Percentiles rank a stretch among this genome's conserved stretches.
Evolutionary conservation across 371 early-diverging fungal species (phyloP).

Genomic region (Circinella minor): DNA sequence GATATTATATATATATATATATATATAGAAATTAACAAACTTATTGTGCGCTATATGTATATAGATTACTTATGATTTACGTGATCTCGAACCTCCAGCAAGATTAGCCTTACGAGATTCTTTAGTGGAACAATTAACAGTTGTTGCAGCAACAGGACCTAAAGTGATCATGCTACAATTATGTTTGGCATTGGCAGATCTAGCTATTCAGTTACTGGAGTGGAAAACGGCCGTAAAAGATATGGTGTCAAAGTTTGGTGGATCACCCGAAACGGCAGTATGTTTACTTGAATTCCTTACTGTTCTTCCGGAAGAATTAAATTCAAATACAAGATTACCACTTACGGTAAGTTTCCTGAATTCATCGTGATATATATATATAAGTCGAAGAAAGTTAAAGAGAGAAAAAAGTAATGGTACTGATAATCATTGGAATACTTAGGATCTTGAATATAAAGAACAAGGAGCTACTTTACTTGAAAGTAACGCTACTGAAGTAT

Average conservation of each 20-base stretch:
- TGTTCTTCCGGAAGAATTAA: slow-evolving; percentile 89
- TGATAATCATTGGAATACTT: slow-evolving; percentile 4
- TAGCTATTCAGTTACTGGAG: slow-evolving; percentile 82
- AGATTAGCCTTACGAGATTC: slow-evolving; percentile 81
- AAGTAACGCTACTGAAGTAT: slow-evolving; percentile 63
- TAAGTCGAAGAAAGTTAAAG: too few relatives aligned
- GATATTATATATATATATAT: too few relatives aligned
- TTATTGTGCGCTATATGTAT: background rate
- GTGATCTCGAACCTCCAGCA: slow-evolving; percentile 71
- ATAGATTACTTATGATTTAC: slow-evolving; percentile 81
- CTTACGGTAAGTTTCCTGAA: slow-evolving; percentile 50
- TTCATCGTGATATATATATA: slow-evolving; percentile 8
- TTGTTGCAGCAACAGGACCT: slow-evolving; percentile 48
- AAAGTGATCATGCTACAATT: slow-evolving; percentile 79
- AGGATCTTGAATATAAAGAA: slow-evolving; percentile 68
- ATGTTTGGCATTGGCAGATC: slow-evolving; percentile 82
- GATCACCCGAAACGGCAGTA: slow-evolving; percentile 56
- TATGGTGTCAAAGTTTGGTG: slow-evolving; percentile 65
- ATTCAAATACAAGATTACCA: slow-evolving; percentile 65
- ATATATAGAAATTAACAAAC: too few relatives aligned
- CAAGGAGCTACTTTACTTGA: slow-evolving; percentile 69
- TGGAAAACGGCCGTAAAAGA: slow-evolving; percentile 85
- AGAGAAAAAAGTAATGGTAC: background rate
- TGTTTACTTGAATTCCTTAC: slow-evolving; percentile 82
- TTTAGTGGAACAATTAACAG: slow-evolving; percentile 66